phyloP scores from a whole-genome alignment of 257 asterid genomes.

The Ajuga chamaepitys region DNA sequence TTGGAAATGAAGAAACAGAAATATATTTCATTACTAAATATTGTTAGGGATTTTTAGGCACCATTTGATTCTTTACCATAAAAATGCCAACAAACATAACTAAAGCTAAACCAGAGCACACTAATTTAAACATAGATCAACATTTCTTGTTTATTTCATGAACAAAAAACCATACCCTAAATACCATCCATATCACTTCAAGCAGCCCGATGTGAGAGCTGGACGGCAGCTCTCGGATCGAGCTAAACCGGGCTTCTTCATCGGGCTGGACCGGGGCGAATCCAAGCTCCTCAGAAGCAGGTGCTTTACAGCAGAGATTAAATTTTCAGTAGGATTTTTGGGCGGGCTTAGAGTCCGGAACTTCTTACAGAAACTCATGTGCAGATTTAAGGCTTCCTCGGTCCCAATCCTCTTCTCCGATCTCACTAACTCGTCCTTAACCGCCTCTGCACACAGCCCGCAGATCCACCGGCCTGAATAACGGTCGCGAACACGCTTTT shows the following conservation, averaged over 20 bases:
- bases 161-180: not conserved
- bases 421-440: constrained; percentile 62
- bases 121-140: too few species aligned
- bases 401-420: constrained; percentile 38
- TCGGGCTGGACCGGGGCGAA: constrained; percentile 51
- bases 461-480: constrained; percentile 78
- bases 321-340: constrained; percentile 38
- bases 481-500: constrained; percentile 42
- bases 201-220: constrained; percentile 28
- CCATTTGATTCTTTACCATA: too few species aligned
- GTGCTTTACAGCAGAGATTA: constrained; percentile 69
- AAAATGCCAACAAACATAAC: too few species aligned
- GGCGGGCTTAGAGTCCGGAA: constrained; percentile 55
- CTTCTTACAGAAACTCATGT: constrained; percentile 64
- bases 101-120: too few species aligned
- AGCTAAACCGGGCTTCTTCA: constrained; percentile 28
- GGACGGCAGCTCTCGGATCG: constrained; percentile 45
- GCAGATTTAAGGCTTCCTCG: constrained; percentile 67
- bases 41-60: too few species aligned
- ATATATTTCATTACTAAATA: not conserved
- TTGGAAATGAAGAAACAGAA: not conserved
- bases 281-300: constrained; percentile 65
- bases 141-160: not conserved
- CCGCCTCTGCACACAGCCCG: constrained; percentile 87
- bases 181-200: constrained; percentile 7